These are phyloP conservation scores for Suillus tomentosus DNA, from an alignment of 768 basidiomycete genomes.

Conservation along the genomic window DNA sequence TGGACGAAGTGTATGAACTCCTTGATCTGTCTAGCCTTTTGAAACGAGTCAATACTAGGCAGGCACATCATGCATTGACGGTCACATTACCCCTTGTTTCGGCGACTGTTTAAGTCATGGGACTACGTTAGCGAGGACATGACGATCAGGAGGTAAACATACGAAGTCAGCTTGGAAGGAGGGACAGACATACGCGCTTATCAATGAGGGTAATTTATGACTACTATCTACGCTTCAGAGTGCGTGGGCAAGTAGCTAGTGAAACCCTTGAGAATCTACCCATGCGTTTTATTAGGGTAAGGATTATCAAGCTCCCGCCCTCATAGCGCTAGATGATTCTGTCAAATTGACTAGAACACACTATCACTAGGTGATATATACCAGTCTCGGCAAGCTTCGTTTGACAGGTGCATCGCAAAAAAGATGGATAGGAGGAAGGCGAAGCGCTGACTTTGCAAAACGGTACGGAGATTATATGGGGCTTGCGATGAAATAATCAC, in stretches of 20 bases:
- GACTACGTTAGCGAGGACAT: background rate
- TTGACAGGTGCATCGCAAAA: background rate
- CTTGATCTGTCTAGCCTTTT: background rate
- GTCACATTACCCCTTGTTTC: background rate
- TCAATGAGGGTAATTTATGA: background rate
- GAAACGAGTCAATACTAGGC: background rate
- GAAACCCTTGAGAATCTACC: background rate
- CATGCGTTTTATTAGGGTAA: background rate
- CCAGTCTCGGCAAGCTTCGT: slow-evolving; percentile 9
- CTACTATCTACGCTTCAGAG: background rate
- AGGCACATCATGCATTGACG: too few relatives aligned
- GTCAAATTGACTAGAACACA: background rate
- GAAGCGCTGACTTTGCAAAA: background rate
- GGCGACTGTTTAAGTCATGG: background rate
- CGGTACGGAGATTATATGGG: slow-evolving; percentile 1
- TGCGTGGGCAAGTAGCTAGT: background rate
- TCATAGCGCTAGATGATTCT: slow-evolving; percentile 1
- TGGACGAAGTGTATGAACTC: background rate
- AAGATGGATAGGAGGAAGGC: slow-evolving; percentile 3
- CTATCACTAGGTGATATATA: background rate
- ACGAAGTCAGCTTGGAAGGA: background rate
- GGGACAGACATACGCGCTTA: background rate
- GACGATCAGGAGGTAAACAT: background rate
- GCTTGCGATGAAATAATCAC: background rate
- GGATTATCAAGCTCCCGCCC: slow-evolving; percentile 3